A percentile compares a stretch with the other conserved stretches of the same genome.
Evolutionary conservation across 768 basidiomycete species (phyloP).

Genomic region (Termitomyces sp.): DNA sequence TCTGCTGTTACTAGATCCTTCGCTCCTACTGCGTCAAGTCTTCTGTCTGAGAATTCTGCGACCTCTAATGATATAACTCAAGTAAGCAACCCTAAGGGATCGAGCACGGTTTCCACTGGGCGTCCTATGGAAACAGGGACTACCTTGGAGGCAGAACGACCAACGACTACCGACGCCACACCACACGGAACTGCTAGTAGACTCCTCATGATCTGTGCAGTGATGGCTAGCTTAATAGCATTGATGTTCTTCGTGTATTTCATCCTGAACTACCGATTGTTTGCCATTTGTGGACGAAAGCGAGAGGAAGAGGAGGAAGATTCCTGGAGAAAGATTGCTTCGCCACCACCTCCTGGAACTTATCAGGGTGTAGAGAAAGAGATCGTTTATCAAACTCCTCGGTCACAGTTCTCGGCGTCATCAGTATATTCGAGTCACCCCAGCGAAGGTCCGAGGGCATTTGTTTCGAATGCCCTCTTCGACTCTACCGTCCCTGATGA

Average conservation of each 20-base stretch:
- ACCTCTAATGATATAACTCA: neutral
- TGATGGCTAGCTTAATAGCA: conserved; percentile 13
- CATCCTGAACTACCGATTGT: conserved; percentile 5
- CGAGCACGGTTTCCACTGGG: neutral
- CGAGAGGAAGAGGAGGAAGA: conserved; percentile 2
- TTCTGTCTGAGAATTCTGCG: neutral
- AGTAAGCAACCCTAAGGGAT: neutral
- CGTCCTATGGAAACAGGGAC: neutral
- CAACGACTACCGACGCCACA: neutral
- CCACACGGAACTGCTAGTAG: conserved; percentile 4
- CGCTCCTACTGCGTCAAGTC: neutral
- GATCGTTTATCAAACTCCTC: neutral
- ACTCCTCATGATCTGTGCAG: conserved; percentile 11
- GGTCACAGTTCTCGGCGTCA: conserved; percentile 2
- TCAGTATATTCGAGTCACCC: conserved; percentile 1
- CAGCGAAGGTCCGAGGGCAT: neutral
- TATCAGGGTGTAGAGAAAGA: conserved; percentile 9
- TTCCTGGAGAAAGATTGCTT: conserved; percentile 6
- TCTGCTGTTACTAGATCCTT: neutral
- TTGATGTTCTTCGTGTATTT: conserved; percentile 11
- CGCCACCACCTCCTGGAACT: conserved; percentile 7
- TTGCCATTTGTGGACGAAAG: conserved; percentile 6
- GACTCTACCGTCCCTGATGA: neutral
- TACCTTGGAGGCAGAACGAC: neutral
- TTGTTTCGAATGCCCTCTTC: neutral